Evolutionary conservation across 2,329 filamentous ascomycete genomes (phyloP), one percentile per base, ranked within the genome.

Genomic region (Coleophoma cylindrospora): DNA sequence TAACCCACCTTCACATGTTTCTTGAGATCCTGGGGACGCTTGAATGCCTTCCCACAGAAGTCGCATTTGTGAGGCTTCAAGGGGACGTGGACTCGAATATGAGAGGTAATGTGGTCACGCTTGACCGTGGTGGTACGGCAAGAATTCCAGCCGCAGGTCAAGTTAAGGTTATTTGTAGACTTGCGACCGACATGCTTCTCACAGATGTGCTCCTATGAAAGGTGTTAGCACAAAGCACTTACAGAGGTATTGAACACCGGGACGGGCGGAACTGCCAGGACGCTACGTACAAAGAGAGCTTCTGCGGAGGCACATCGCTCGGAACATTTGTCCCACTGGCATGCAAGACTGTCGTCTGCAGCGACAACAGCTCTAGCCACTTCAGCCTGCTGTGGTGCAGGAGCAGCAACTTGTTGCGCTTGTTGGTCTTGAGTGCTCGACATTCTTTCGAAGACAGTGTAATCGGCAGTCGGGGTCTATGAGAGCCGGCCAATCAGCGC

Each of bases 1-100:
- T n/a, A 5, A 48, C 68, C 56, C 68, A 81, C 77, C 75, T 97
- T 99, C 71, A 97, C 91, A 69, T 99, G 94, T 77, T 99, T 99
- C 83, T 99, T 97, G 63, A 99, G 71, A 75, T 99, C 94, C 74
- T 99, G 94, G 2, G 94, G 94, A 34, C 94, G 88, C 82, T 99
- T 99, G 80, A 99, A 99, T 1, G 91, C 91, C 77, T 99, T 99
- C 67, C 90, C 90, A 67, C 94, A 99, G 73, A 96, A 95, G 67
- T 96, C 91, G 70, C 94, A 99, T 73, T 96, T 97, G 76, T 99
- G 94, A 59, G 94, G 94, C 79, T 99, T 99, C 54, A 99, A 77
- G 1, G 94, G 94, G n/a, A 99, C 92, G 69, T 99, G 94, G 48
- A 97, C 94, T 57, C 94, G 89, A 63, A 99, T 96, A 72, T 99